A percentile compares a stretch with the other conserved stretches of the same genome.
phyloP scores from a whole-genome alignment of 148 eudicot genomes.

The Silene uniflora region DNA sequence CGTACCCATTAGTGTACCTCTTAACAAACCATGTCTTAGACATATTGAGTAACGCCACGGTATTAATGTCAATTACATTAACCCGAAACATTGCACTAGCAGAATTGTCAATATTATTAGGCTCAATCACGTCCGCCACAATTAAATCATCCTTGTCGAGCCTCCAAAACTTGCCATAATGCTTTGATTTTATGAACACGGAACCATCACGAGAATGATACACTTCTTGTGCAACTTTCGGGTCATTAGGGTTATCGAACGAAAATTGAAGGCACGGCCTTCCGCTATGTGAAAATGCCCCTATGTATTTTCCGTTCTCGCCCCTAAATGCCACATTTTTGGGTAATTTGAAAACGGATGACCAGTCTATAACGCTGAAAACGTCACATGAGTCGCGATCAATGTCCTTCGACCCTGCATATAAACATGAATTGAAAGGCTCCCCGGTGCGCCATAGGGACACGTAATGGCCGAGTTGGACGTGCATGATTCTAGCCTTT shows the following conservation, averaged over 20 bases:
- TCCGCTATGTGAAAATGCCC: background rate
- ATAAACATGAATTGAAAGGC: slow-evolving; percentile 3
- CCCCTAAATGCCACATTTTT: background rate
- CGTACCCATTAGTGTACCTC: background rate
- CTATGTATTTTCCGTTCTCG: slow-evolving; percentile 4
- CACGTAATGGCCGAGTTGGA: slow-evolving; percentile 6
- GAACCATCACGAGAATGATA: background rate
- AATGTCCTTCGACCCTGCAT: background rate
- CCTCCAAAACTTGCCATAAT: slow-evolving; percentile 4
- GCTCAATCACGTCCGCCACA: background rate
- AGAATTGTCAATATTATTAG: background rate
- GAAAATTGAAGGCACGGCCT: background rate
- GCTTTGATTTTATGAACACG: background rate
- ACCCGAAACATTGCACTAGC: background rate
- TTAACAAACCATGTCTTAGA: background rate
- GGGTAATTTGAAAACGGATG: background rate
- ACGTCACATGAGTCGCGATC: background rate
- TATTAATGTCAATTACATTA: background rate
- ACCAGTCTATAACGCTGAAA: slow-evolving; percentile 9
- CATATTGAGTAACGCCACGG: background rate
- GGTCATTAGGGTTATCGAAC: background rate
- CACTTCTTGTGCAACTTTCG: background rate
- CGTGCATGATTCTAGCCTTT: slow-evolving; percentile 6
- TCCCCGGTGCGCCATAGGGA: background rate
- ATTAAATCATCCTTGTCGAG: background rate